Evolutionary conservation across 805 yeast species (phyloP), one percentile per base, ranked within the genome.

Genomic region (Pichia manshurica): DNA sequence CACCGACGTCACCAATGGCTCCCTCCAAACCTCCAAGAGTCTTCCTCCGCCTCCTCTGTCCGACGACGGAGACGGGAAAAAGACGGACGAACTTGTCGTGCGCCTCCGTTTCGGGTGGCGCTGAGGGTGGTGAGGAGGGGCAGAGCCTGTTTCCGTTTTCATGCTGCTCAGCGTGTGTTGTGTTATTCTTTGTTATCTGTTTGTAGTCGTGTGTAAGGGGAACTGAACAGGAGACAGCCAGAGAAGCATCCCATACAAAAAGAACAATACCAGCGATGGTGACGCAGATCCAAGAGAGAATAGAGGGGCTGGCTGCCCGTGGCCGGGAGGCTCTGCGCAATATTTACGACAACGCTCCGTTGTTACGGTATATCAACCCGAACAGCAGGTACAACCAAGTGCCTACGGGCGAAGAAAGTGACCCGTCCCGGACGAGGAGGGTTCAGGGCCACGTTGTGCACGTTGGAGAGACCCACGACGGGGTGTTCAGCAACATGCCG

Each of bases 401-500:
- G 16, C 49, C 51, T 23, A 47, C 47, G 7, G 17, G 13, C 10
- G 41, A 35, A 3, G 22, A 17, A 9, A n/a, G 38, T 2, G 51
- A 48, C 22, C 51, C 51, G 5, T 25, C 51, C 10, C 37, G 50
- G 19, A 44, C 47, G 7, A 43, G 50, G 31, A 48, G 38, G 6
- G 40, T 56, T 15, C 64, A 65, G 21, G 61, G 63, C 5, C 44
- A 40, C 46, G 19, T 59, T 55, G 16, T 34, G 41, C 56, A 44
- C 28, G 43, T 38, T 10, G 39, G 47, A 60, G 52, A 69, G 62
- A 57, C 68, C 2, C 73, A 71, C 50, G 99, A 93, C 63, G 99
- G 98, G 10, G 99, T 93, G 3, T 93, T 93, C 65, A 81, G 93
- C 44, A 93, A 93, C 64, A 64, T 93, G 56, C 78, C 86, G 57